phyloP scores from a whole-genome alignment of 139 green algal species.

The Chlorella sp. region DNA sequence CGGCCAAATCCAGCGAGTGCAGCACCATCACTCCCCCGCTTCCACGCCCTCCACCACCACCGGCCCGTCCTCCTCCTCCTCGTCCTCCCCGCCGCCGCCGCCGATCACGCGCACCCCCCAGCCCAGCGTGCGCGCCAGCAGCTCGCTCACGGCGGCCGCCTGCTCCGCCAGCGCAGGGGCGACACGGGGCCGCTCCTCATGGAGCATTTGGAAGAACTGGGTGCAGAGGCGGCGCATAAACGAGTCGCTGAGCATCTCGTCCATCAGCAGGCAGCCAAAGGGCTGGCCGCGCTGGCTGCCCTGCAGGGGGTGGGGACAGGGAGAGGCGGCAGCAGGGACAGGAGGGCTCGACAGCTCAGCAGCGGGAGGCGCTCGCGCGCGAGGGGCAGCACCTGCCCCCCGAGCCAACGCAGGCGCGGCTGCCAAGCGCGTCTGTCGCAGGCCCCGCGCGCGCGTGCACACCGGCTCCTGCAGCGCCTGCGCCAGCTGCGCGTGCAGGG shows the following conservation, averaged over 20 bases:
- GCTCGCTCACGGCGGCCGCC: slow-evolving; percentile 26
- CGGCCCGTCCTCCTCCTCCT: slow-evolving; percentile 56
- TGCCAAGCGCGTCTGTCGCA: too few relatives aligned
- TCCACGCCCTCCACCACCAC: slow-evolving; percentile 54
- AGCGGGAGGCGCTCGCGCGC: too few relatives aligned
- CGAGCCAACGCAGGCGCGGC: too few relatives aligned
- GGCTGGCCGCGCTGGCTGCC: slow-evolving; percentile 8
- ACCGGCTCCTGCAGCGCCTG: background rate
- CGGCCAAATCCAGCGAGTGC: too few relatives aligned
- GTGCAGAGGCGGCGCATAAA: slow-evolving; percentile 38
- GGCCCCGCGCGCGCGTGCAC: background rate
- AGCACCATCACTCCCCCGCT: background rate
- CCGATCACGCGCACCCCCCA: slow-evolving; percentile 52
- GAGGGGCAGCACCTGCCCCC: too few relatives aligned
- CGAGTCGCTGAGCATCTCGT: slow-evolving; percentile 14
- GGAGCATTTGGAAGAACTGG: slow-evolving; percentile 57
- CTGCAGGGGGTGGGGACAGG: background rate
- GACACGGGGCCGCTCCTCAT: slow-evolving; percentile 14
- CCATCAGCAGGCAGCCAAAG: slow-evolving; percentile 1
- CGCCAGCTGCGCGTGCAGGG: slow-evolving; percentile 54
- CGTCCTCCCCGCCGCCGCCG: slow-evolving; percentile 16
- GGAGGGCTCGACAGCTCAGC: too few relatives aligned
- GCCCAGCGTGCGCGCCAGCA: slow-evolving; percentile 47
- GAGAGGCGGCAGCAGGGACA: background rate
- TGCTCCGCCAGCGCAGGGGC: slow-evolving; percentile 12